These are phyloP conservation scores for Penicillium coffeae DNA, from an alignment of 495 filamentous ascomycete genomes.

Conservation along the genomic window DNA sequence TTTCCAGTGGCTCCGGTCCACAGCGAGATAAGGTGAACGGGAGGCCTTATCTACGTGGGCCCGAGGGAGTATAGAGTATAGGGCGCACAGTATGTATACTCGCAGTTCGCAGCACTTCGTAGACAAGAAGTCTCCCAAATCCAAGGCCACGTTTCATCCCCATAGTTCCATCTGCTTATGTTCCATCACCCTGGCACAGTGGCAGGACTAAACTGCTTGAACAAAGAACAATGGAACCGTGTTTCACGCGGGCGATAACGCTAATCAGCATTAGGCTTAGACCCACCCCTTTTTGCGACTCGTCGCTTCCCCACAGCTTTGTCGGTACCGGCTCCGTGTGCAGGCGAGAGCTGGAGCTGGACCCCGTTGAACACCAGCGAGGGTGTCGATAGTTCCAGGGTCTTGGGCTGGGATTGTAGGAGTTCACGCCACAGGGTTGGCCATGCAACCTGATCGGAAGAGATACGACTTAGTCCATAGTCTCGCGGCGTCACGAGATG, in stretches of 20 bases:
- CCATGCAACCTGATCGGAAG: not conserved
- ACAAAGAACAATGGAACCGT: not conserved
- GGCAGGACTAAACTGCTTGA: not conserved
- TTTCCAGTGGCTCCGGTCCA: too few species aligned
- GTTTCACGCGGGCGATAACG: constrained; percentile 4
- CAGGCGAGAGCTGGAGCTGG: too few species aligned
- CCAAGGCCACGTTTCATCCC: not conserved
- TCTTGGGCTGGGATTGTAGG: too few species aligned
- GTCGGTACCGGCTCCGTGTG: not conserved
- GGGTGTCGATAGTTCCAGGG: too few species aligned
- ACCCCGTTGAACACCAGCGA: too few species aligned
- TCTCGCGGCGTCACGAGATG: not conserved
- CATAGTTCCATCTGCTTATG: not conserved
- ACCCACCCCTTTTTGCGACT: not conserved
- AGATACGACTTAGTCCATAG: too few species aligned
- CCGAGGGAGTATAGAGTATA: too few species aligned
- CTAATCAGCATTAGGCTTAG: not conserved
- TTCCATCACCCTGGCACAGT: not conserved
- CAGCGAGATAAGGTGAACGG: not conserved
- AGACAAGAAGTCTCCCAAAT: not conserved
- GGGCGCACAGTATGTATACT: too few species aligned
- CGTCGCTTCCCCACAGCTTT: not conserved
- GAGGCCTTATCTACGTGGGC: not conserved
- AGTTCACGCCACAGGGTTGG: too few species aligned
- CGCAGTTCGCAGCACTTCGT: too few species aligned